These are phyloP conservation scores for Staphylotrichum tortipilum DNA, from an alignment of 495 filamentous ascomycete genomes.

Conservation along the genomic window DNA sequence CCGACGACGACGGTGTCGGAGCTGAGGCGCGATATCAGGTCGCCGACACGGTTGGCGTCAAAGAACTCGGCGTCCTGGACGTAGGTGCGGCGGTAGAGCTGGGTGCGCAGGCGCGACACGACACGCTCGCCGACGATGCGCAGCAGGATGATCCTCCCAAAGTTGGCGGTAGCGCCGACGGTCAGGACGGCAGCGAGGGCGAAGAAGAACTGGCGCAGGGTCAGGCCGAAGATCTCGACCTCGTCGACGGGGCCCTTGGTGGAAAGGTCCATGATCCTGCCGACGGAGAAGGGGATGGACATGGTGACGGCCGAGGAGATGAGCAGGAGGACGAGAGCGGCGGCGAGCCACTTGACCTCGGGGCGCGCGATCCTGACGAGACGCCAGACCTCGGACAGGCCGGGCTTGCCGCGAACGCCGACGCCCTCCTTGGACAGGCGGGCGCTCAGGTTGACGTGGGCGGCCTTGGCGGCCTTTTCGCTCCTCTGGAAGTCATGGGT, in stretches of 20 bases:
- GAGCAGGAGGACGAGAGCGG: slow-evolving; percentile 75
- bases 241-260: slow-evolving; percentile 32
- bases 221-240: slow-evolving; percentile 25
- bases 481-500: slow-evolving; percentile 27
- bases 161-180: slow-evolving; percentile 59
- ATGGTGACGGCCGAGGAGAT: slow-evolving; percentile 86
- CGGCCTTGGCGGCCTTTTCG: slow-evolving; percentile 79
- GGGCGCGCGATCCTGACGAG: slow-evolving; percentile 82
- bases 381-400: slow-evolving; percentile 71
- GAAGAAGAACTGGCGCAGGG: slow-evolving; percentile 30
- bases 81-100: slow-evolving; percentile 83
- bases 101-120: slow-evolving; percentile 78
- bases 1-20: slow-evolving; percentile 96
- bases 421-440: slow-evolving; percentile 73
- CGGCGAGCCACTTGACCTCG: slow-evolving; percentile 66
- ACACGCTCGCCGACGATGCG: slow-evolving; percentile 94
- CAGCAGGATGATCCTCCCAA: slow-evolving; percentile 84
- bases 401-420: slow-evolving; percentile 48
- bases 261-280: slow-evolving; percentile 76
- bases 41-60: slow-evolving; percentile 92
- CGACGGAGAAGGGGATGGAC: slow-evolving; percentile 92
- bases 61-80: slow-evolving; percentile 97
- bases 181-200: slow-evolving; percentile 32
- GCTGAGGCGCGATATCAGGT: slow-evolving; percentile 87
- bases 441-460: slow-evolving; percentile 81